Evolutionary conservation across 202 grass and related monocot species (phyloP), one percentile per base, ranked within the genome.

Genomic region (Alloteropsis angusta): DNA sequence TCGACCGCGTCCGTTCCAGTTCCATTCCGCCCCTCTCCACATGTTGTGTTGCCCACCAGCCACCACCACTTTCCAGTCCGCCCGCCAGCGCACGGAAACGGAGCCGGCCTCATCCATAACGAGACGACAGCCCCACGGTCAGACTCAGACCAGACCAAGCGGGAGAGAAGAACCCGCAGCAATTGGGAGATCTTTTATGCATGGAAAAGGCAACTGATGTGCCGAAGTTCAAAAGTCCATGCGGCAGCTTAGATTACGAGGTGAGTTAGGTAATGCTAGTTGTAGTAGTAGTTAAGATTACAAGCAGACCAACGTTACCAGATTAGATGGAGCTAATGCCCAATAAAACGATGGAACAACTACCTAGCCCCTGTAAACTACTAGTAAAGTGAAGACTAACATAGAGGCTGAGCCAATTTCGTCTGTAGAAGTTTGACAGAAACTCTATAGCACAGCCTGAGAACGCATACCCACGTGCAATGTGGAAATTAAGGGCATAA

Each of bases 71-170:
- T 57, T 62, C 5, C n/a, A 42, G 46, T 37, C 23, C 69, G 81
- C 69, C 69, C 42, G 69, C 53, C 45, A 75, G 12, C 53, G 76
- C 55, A 84, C 46, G 81, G 28, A 35, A 71, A 71, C 28, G 21
- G 9, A 22, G 1, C 34, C 65, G 59, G 21, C 30, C 4, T 75
- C 42, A 80, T 56, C 81, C 86, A 66, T 19, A 46, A 13, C 67
- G 7, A 25, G 38, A 68, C 56, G 39, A 78, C 74, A 77, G 18
- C 57, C 13, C 60, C 60, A 68, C 10, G 75, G 54, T 57, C 54
- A 57, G 52, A 53, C 5, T 49, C 16, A 6, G 48, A 68, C 16
- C 75, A 36, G 47, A 49, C 49, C 41, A 68, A 59, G 39, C 2
- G 41, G 39, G 39, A 12, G 10, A 38, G 44, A 23, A 38, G 36